phyloP scores from a whole-genome alignment of 306 rosid genomes.

The Casuarina cunninghamiana region DNA sequence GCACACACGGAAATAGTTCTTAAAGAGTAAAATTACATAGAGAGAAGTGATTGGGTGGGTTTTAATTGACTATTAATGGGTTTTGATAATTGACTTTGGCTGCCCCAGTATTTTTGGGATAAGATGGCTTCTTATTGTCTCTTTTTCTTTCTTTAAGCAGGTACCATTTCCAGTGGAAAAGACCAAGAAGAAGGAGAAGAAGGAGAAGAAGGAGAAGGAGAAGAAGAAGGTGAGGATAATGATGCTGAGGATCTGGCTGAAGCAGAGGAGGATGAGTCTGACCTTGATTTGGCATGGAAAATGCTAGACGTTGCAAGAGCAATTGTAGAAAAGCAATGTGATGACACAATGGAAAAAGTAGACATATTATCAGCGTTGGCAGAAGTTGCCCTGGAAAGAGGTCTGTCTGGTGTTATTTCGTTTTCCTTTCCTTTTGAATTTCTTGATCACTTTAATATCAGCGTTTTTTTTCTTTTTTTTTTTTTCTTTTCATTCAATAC shows the following conservation, averaged over 20 bases:
- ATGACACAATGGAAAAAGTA: conserved; percentile 80
- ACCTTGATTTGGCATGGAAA: conserved; percentile 98
- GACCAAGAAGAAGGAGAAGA: conserved; percentile 53
- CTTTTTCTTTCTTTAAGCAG: conserved; percentile 19
- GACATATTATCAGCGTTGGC: conserved; percentile 90
- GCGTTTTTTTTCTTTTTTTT: neutral
- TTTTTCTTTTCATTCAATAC: neutral
- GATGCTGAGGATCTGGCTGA: conserved; percentile 77
- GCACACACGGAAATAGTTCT: neutral
- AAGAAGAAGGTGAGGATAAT: conserved; percentile 55
- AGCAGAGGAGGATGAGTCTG: conserved; percentile 91
- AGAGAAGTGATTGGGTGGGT: neutral
- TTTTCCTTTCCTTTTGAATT: neutral
- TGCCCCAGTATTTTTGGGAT: neutral
- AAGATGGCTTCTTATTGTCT: conserved; percentile 13
- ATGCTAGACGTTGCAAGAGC: conserved; percentile 98
- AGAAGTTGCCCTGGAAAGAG: conserved; percentile 95
- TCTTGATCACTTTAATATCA: conserved; percentile 8
- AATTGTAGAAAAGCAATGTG: conserved; percentile 75
- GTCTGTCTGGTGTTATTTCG: conserved; percentile 32
- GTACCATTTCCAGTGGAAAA: conserved; percentile 57
- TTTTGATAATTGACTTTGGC: neutral
- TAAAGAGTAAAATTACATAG: neutral
- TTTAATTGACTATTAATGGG: neutral
- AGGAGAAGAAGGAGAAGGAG: no score